phyloP scores from a whole-genome alignment of 257 asterid species.

The Petrea volubilis region DNA sequence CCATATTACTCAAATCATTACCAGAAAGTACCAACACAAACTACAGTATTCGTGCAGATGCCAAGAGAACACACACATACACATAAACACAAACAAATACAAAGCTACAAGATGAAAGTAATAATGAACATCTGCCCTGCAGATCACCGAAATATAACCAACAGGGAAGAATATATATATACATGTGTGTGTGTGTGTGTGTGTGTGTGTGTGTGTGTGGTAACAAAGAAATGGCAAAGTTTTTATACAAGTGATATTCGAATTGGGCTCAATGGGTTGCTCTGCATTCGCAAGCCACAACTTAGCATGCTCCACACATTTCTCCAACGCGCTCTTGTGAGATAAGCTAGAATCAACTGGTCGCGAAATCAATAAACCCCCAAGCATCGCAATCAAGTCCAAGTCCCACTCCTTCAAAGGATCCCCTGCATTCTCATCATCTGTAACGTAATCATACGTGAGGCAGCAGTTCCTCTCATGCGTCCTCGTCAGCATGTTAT shows the following conservation, averaged over 20 bases:
- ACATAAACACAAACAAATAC: slow-evolving; percentile 3
- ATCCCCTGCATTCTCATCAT: slow-evolving; percentile 62
- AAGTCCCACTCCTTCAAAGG: slow-evolving; percentile 71
- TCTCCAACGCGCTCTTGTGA: slow-evolving; percentile 62
- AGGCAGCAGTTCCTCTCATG: slow-evolving; percentile 88
- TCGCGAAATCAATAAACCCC: slow-evolving; percentile 60
- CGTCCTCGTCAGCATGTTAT: slow-evolving; percentile 57
- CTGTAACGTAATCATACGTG: slow-evolving; percentile 84
- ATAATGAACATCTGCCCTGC: neutral
- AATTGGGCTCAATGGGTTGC: slow-evolving; percentile 52
- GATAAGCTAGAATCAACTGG: slow-evolving; percentile 62
- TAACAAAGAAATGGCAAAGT: neutral
- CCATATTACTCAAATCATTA: neutral
- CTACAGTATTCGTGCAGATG: neutral
- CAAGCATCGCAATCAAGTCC: slow-evolving; percentile 73
- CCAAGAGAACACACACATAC: neutral
- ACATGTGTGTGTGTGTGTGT: neutral
- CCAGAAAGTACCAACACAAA: neutral
- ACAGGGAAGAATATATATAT: neutral
- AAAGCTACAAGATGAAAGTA: neutral
- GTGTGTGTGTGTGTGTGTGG: neutral
- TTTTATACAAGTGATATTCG: slow-evolving; percentile 64
- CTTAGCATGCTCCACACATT: slow-evolving; percentile 75
- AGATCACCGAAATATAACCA: neutral
- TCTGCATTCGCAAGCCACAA: slow-evolving; percentile 67